Percentiles rank a stretch among this genome's conserved stretches.
These are phyloP conservation scores for Nicotiana paniculata DNA, from an alignment of 257 asterid genomes.

Conservation along the genomic window DNA sequence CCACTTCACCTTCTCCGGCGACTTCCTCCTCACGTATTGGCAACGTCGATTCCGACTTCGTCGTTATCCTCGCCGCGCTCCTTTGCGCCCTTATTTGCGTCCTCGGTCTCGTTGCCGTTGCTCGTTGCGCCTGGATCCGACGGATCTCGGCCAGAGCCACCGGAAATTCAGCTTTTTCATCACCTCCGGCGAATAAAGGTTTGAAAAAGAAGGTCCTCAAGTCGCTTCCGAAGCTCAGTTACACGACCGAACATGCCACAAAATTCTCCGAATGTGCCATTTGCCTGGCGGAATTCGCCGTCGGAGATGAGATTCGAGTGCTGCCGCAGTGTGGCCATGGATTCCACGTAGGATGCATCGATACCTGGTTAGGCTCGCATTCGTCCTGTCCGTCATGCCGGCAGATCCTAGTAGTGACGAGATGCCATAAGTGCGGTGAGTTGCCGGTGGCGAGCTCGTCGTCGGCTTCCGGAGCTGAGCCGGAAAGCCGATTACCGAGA, in stretches of 20 bases:
- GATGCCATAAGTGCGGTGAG: conserved; percentile 20
- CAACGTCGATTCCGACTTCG: conserved; percentile 2
- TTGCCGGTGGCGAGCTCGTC: conserved; percentile 8
- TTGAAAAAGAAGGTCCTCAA: conserved; percentile 18
- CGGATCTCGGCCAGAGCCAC: conserved; percentile 13
- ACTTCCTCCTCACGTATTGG: not conserved
- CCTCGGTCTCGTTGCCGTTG: not conserved
- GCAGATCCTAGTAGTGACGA: conserved; percentile 8
- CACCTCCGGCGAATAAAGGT: conserved; percentile 13
- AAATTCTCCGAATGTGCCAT: conserved; percentile 22
- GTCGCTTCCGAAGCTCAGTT: conserved; percentile 20
- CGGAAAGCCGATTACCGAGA: not conserved
- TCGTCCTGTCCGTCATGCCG: conserved; percentile 30
- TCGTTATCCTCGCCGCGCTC: not conserved
- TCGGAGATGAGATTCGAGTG: conserved; percentile 17
- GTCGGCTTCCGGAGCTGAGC: not conserved
- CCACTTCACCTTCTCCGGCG: not conserved
- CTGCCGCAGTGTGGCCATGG: conserved; percentile 28
- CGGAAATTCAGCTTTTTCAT: not conserved
- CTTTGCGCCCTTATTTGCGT: conserved; percentile 9
- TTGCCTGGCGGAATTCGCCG: conserved; percentile 20
- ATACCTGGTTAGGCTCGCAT: conserved; percentile 22
- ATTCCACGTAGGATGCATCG: conserved; percentile 23
- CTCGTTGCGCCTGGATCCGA: conserved; percentile 4
- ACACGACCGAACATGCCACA: not conserved